These are phyloP conservation scores for Silene noctiflora DNA, from an alignment of 179 eudicot genomes.

Conservation along the genomic window DNA sequence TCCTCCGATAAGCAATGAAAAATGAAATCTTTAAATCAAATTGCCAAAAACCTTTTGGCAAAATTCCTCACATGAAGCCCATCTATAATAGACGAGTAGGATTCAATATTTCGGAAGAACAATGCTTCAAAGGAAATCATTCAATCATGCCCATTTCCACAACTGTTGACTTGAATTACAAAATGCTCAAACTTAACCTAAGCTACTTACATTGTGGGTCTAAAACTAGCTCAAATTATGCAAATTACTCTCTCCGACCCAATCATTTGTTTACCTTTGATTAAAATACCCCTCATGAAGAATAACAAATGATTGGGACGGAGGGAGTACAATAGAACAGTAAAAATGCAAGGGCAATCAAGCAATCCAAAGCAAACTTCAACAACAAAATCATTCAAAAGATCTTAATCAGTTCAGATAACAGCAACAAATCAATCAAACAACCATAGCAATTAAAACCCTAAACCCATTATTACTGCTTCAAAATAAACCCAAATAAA, in stretches of 20 bases:
- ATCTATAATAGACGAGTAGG: background rate
- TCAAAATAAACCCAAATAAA: background rate
- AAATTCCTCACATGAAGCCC: background rate
- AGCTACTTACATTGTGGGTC: background rate
- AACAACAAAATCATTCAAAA: conserved; percentile 10
- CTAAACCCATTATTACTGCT: background rate
- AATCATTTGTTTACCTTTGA: too few species aligned
- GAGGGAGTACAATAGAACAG: background rate
- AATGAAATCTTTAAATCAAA: background rate
- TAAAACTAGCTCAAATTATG: background rate
- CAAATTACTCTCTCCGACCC: background rate
- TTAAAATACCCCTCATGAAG: too few species aligned
- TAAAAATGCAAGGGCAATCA: background rate
- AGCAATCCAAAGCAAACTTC: background rate
- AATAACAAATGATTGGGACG: background rate
- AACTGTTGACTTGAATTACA: conserved; percentile 5
- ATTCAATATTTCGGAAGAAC: background rate
- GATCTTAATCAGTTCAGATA: conserved; percentile 25
- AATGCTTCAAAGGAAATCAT: background rate
- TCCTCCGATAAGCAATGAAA: background rate
- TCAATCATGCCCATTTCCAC: background rate
- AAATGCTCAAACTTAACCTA: background rate
- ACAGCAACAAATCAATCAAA: background rate
- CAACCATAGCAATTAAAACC: background rate
- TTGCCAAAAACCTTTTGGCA: background rate